Conservation (phyloP, 495 filamentous ascomycete species). For the Barbatosphaeria neglecta region DNA sequence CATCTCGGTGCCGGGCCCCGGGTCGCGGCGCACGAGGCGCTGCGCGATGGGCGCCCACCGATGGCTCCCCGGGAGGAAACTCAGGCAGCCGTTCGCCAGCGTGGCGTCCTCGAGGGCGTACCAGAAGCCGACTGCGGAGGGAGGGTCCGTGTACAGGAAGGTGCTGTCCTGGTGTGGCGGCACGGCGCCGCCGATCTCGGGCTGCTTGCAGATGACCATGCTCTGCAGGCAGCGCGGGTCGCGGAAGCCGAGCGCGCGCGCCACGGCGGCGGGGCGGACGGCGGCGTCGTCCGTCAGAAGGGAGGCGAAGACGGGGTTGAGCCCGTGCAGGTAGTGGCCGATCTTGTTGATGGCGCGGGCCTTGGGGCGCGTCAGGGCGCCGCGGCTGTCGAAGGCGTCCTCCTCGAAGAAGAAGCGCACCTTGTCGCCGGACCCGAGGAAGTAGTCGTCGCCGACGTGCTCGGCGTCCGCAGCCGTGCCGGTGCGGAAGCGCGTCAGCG, state of each 20-base stretch:
- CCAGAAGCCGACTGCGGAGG: conserved; percentile 87
- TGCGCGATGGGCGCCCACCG: conserved; percentile 48
- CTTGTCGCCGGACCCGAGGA: conserved; percentile 78
- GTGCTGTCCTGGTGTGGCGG: conserved; percentile 82
- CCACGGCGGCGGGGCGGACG: conserved; percentile 48
- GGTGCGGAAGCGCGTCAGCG: conserved; percentile 85
- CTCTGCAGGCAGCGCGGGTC: conserved; percentile 71
- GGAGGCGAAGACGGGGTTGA: conserved; percentile 58
- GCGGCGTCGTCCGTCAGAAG: no score
- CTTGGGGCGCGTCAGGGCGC: conserved; percentile 61
- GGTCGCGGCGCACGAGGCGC: conserved; percentile 59
- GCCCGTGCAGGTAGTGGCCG: conserved; percentile 74
- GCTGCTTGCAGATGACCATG: conserved; percentile 98
- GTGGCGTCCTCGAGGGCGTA: conserved; percentile 91
- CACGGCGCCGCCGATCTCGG: conserved; percentile 83
- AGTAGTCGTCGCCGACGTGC: conserved; percentile 94
- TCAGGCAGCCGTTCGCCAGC: conserved; percentile 72
- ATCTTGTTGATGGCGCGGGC: conserved; percentile 88
- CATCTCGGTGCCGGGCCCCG: conserved; percentile 38
- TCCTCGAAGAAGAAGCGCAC: conserved; percentile 96
- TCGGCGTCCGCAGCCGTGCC: conserved; percentile 48
- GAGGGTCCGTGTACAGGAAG: conserved; percentile 86
- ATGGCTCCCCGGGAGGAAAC: conserved; percentile 73
- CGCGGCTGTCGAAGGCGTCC: conserved; percentile 53
- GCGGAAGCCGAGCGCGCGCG: conserved; percentile 55